Base-by-base conservation (phyloP, 2,329 filamentous ascomycete genomes). In the Fusarium sp. region DNA sequence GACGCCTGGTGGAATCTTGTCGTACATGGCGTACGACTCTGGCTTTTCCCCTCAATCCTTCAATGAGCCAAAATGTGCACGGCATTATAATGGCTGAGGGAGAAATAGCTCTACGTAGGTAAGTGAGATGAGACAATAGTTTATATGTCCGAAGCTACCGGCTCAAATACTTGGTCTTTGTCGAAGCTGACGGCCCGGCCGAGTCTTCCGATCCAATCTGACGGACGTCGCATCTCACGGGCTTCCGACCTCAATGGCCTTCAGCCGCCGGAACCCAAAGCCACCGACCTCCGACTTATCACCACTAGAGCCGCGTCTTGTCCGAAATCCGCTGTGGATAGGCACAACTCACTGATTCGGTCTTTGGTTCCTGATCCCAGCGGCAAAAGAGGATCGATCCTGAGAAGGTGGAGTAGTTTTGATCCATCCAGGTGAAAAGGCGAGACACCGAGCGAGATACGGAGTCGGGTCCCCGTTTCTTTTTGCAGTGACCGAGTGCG, bases 401-500 rank as follows among this genome's bases (percentile, higher is more conserved):
- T 56, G 38, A 49, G 37, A 38, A 25, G n/a, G 69, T 59, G 69
- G 61, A 70, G 65, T 46, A 49, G 18, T 30, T 7, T 23, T 23
- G 33, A 37, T 38, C 64, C 49, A 63, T 69, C 43, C 18, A 64
- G 65, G 44, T 69, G 28, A 52, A 69, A 69, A 59, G 58, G 38
- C 57, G 66, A 71, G 67, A 71, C 61, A 67, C 67, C 56, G 67
- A 71, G 66, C 56, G 25, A 52, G 40, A 47, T 65, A 65, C 47
- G 63, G 49, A 23, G 33, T 28, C 33, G 33, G 23, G 50, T 54
- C 47, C 53, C 46, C 40, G 32, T 37, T 62, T 68, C 66, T 66
- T 43, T 42, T 58, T 47, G 25, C 33, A 33, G 42, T 25, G 47
- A 56, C n/a, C 25, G 56, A 46, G 61, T 60, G 61, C 9, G 58